These are phyloP conservation scores for Morella rubra DNA, from an alignment of 306 rosid species.

Conservation along the genomic window DNA sequence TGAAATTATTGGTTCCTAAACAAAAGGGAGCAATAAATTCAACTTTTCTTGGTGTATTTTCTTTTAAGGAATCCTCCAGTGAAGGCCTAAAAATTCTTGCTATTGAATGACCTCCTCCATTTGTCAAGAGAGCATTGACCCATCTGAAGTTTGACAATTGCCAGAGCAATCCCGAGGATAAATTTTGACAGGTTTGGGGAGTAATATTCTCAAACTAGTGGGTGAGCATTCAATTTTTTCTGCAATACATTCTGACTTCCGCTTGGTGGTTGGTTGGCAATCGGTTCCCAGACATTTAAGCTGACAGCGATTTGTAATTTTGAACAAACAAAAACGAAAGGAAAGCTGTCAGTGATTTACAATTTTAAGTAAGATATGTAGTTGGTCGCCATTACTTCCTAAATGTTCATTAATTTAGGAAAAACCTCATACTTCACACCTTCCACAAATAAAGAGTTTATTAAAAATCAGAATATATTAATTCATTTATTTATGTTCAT, in stretches of 20 bases:
- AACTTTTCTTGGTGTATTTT: too few species aligned
- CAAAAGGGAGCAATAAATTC: too few species aligned
- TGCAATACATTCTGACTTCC: constrained; percentile 16
- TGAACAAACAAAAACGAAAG: neutral
- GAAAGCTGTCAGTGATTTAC: neutral
- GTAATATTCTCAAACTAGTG: constrained; percentile 19
- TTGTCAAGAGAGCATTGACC: constrained; percentile 24
- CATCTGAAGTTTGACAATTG: constrained; percentile 17
- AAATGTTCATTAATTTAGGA: neutral
- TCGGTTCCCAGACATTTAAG: neutral
- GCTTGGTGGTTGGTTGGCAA: neutral
- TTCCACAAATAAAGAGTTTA: too few species aligned
- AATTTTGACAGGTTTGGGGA: neutral
- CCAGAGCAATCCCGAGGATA: constrained; percentile 2
- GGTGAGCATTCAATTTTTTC: constrained; percentile 28
- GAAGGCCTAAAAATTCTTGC: constrained; percentile 12
- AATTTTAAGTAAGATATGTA: neutral
- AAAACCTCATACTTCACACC: neutral
- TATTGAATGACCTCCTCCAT: constrained; percentile 3
- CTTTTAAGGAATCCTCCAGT: too few species aligned
- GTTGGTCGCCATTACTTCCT: neutral
- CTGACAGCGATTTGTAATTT: neutral
- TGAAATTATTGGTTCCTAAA: too few species aligned
- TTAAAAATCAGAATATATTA: neutral
- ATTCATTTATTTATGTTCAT: too few species aligned